Evolutionary conservation across 768 basidiomycete species (phyloP).

Genomic region (Nidularia pulvinata): DNA sequence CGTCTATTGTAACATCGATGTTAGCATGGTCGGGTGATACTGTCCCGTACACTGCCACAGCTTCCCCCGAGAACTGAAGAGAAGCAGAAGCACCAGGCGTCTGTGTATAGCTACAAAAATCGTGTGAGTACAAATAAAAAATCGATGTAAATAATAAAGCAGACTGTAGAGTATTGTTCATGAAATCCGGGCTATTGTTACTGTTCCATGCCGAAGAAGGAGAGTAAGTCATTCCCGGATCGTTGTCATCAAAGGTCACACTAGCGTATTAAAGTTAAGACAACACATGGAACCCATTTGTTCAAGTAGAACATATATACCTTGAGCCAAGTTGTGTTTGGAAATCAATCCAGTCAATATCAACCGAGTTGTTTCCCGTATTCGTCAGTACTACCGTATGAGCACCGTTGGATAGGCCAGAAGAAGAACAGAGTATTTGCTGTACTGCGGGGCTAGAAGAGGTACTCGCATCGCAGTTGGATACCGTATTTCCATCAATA

Average conservation of each 20-base stretch:
- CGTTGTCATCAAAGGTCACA: constrained; percentile 39
- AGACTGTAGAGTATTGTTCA: constrained; percentile 43
- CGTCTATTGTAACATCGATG: constrained; percentile 45
- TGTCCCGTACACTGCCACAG: constrained; percentile 54
- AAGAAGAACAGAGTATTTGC: constrained; percentile 40
- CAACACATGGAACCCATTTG: too few relatives aligned
- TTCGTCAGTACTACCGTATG: constrained; percentile 50
- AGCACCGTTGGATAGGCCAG: constrained; percentile 37
- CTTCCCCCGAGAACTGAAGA: constrained; percentile 45
- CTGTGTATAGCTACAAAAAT: constrained; percentile 33
- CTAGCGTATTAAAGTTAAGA: too few relatives aligned
- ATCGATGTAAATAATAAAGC: constrained; percentile 7
- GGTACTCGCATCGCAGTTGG: constrained; percentile 29
- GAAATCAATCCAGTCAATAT: constrained; percentile 49
- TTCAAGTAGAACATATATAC: too few relatives aligned
- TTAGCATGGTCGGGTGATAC: constrained; percentile 50
- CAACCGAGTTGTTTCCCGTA: constrained; percentile 39
- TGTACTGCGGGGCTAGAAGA: constrained; percentile 17
- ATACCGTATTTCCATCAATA: constrained; percentile 39
- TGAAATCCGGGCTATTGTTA: constrained; percentile 22
- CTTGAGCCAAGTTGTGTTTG: constrained; percentile 6
- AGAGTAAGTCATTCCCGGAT: constrained; percentile 32
- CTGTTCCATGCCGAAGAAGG: constrained; percentile 35
- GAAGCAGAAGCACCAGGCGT: constrained; percentile 37
- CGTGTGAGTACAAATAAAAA: neutral